phyloP scores from a whole-genome alignment of 345 rosid genomes.

The Kernera saxatilis region DNA sequence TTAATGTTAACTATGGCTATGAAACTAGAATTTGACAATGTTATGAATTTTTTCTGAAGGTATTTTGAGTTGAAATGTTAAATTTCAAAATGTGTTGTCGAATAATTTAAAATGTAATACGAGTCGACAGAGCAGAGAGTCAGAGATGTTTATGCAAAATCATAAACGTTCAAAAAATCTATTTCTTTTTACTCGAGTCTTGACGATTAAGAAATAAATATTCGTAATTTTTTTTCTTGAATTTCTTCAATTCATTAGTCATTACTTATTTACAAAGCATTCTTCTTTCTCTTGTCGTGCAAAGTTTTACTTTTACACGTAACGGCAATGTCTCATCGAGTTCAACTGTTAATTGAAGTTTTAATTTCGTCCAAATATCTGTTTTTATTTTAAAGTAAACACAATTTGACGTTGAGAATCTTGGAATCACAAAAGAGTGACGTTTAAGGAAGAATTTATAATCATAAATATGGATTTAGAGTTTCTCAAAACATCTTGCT shows the following conservation, averaged over 20 bases:
- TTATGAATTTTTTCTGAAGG: slow-evolving; percentile 8
- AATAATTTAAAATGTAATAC: too few species aligned
- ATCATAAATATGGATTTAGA: background rate
- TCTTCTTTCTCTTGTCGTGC: background rate
- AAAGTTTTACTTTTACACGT: background rate
- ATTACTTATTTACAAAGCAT: slow-evolving; percentile 9
- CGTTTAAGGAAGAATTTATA: slow-evolving; percentile 12
- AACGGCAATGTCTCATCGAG: background rate
- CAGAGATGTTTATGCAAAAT: too few species aligned
- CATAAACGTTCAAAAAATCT: too few species aligned
- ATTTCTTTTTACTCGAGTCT: too few species aligned
- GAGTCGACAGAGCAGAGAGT: too few species aligned
- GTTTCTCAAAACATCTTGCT: background rate
- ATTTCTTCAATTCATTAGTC: background rate
- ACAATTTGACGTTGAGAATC: background rate
- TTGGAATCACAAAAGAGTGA: slow-evolving; percentile 19
- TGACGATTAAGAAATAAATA: too few species aligned
- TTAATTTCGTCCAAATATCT: background rate
- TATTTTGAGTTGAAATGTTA: background rate
- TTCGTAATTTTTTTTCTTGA: too few species aligned
- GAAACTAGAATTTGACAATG: slow-evolving; percentile 9
- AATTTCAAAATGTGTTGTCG: background rate
- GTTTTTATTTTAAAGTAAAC: background rate
- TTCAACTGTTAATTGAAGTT: background rate
- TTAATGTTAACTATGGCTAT: slow-evolving; percentile 2